Evolutionary conservation across 768 basidiomycete genomes (phyloP).

Genomic region (Termitomyces sp.): DNA sequence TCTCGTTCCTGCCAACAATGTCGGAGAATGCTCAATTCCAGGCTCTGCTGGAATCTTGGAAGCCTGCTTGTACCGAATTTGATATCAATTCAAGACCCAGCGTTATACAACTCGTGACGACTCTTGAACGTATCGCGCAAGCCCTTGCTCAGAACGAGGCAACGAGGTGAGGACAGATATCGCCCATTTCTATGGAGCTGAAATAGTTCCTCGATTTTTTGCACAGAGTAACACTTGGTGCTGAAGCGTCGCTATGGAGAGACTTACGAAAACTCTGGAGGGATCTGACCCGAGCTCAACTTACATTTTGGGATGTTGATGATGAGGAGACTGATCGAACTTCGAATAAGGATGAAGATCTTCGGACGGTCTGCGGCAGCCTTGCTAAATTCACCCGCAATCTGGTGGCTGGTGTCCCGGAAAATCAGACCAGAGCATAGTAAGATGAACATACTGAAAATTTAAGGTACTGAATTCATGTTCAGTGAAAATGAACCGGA

Average conservation of each 20-base stretch:
- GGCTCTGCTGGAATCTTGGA: slow-evolving; percentile 27
- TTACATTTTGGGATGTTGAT: slow-evolving; percentile 47
- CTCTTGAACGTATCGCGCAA: slow-evolving; percentile 47
- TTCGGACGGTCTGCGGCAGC: slow-evolving; percentile 38
- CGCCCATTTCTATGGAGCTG: neutral
- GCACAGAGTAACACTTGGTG: slow-evolving; percentile 21
- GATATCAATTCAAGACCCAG: slow-evolving; percentile 29
- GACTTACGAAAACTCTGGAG: slow-evolving; percentile 54
- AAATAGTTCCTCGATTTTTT: neutral
- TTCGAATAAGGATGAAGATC: slow-evolving; percentile 25
- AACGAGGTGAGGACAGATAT: slow-evolving; percentile 25
- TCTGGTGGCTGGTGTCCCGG: slow-evolving; percentile 65
- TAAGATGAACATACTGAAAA: slow-evolving; percentile 32
- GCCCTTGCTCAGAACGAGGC: slow-evolving; percentile 43
- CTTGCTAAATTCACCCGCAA: slow-evolving; percentile 82
- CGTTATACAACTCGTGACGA: slow-evolving; percentile 24
- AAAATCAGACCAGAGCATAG: slow-evolving; percentile 73
- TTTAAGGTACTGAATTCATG: slow-evolving; percentile 2
- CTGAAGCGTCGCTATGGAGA: slow-evolving; percentile 48
- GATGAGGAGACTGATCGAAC: slow-evolving; percentile 27
- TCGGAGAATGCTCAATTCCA: slow-evolving; percentile 7
- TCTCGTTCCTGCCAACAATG: slow-evolving; percentile 5
- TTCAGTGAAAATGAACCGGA: slow-evolving; percentile 65
- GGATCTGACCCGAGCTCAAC: slow-evolving; percentile 38
- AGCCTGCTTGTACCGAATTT: slow-evolving; percentile 37